Base-by-base conservation (phyloP, 139 green algal species). In the Haematococcus sp. region DNA sequence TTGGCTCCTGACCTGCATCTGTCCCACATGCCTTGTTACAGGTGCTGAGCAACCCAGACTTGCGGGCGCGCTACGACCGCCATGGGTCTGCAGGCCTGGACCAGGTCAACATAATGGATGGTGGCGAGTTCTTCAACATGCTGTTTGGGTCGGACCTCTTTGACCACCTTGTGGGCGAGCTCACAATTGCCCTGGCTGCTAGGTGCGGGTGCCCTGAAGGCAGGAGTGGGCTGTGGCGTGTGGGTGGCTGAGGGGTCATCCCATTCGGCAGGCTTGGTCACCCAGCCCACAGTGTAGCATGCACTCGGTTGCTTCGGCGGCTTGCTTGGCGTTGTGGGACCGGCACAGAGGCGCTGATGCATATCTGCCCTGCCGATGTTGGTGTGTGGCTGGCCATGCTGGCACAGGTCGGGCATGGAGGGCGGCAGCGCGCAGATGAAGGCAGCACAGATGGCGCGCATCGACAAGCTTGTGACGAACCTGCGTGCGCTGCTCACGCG, bases 141-240 rank as follows among this genome's bases (percentile, higher is more conserved):
- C 86, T 97, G 23, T 97, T 97, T 83, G 92, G 92, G 66, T 88
- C 73, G 64, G 91, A 97, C 61, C 69, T 79, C 70, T 94, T 94
- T 71, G 84, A 93, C 63, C 88, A 91, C 27, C 75, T 90, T 25
- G 83, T 94, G 20, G 92, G 92, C 0, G 92, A 97, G 84, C 88
- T 97, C n/a, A 76, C 90, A 40, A 84, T 96, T 3, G 90, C 91
- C 0, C 59, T 75, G 11, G 86, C 81, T 4, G 86, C 84, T 1
- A 80, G 81, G 73, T 83, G 60, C 27, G 68, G 17, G n/a, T n/a
- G n/a, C n/a, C n/a, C n/a, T n/a, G n/a, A n/a, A n/a, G n/a, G n/a
- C n/a, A n/a, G n/a, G n/a, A n/a, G n/a, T n/a, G n/a, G n/a, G n/a
- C n/a, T n/a, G n/a, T n/a, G n/a, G n/a, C n/a, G n/a, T n/a, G n/a